Base-by-base conservation (phyloP, 176 grass and related monocot species). In the Neostapfia colusana region DNA sequence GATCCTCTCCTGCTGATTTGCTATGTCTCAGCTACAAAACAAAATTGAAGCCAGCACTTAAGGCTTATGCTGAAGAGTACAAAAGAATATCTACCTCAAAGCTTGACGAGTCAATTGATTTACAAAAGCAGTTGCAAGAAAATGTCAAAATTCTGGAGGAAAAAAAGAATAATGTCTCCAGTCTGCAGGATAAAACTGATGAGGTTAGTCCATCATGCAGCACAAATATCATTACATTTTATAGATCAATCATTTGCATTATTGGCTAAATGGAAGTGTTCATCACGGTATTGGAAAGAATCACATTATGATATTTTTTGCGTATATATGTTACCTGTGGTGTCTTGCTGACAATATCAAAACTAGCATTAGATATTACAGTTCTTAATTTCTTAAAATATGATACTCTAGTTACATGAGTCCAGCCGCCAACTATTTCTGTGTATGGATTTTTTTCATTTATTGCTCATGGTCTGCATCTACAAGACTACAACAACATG, bases 21-120 rank as follows among this genome's bases (percentile, higher is more conserved):
- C 69, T 98, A 51, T 89, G 85, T 63, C 34, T 36, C 34, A 72
- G 58, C 58, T 98, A 98, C 76, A 94, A 89, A 88, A 76, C 84
- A 49, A 65, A 70, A 0, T 59, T 97, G 53, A 97, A 97, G 65
- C 91, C 91, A 42, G 87, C 82, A 66, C 82, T 97, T 25, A 69
- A 16, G 68, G 69, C 78, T 66, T 85, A 88, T 25, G 67, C 56
- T 75, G 89, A 89, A 63, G 89, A 93, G 56, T 76, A 48, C 37
- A 92, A 89, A 64, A 88, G 75, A 69, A 43, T 72, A 69, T 66
- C 60, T 41, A 53, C 82, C 77, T 86, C 76, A 74, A 97, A 92
- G 69, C 69, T 77, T 18, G 79, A 86, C 4, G 89, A 92, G 50
- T 89, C 79, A 68, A 65, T 80, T 82, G 63, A 86, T 57, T 18